phyloP scores from a whole-genome alignment of 139 green algal genomes.

The Diplosphaera chodatii region DNA sequence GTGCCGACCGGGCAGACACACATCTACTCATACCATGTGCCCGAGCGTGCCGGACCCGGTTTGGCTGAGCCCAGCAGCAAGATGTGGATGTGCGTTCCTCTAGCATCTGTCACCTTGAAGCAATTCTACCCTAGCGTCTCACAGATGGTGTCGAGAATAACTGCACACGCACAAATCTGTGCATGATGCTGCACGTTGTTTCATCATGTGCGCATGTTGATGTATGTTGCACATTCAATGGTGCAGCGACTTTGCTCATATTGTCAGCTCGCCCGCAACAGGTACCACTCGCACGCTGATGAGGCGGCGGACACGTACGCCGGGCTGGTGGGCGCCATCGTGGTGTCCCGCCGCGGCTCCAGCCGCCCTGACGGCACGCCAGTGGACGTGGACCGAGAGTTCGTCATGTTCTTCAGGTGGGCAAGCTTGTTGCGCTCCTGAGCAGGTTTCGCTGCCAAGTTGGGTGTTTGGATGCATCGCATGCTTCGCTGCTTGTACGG shows the following conservation, averaged over 20 bases:
- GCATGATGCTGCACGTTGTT: too few relatives aligned
- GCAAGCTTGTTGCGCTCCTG: too few relatives aligned
- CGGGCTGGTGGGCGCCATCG: constrained; percentile 54
- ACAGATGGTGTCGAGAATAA: too few relatives aligned
- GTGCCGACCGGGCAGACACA: constrained; percentile 6
- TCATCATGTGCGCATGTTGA: too few relatives aligned
- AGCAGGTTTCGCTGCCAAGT: too few relatives aligned
- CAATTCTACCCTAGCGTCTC: too few relatives aligned
- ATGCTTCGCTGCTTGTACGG: too few relatives aligned
- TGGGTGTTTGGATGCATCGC: too few relatives aligned
- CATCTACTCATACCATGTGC: constrained; percentile 52
- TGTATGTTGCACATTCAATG: too few relatives aligned
- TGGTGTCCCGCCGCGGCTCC: constrained; percentile 32
- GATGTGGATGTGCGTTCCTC: constrained; percentile 47
- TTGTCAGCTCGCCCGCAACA: too few relatives aligned
- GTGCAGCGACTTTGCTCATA: too few relatives aligned
- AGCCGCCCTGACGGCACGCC: constrained; percentile 7
- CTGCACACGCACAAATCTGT: too few relatives aligned
- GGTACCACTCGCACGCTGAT: constrained; percentile 38
- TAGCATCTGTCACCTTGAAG: background rate
- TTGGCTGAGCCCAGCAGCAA: constrained; percentile 45
- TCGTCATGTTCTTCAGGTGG: constrained; percentile 7
- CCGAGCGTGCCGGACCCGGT: constrained; percentile 54
- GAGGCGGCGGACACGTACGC: constrained; percentile 47
- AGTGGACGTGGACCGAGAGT: constrained; percentile 37